Conservation (phyloP, 441 rosid species). For the Dalechampia spathulata region DNA sequence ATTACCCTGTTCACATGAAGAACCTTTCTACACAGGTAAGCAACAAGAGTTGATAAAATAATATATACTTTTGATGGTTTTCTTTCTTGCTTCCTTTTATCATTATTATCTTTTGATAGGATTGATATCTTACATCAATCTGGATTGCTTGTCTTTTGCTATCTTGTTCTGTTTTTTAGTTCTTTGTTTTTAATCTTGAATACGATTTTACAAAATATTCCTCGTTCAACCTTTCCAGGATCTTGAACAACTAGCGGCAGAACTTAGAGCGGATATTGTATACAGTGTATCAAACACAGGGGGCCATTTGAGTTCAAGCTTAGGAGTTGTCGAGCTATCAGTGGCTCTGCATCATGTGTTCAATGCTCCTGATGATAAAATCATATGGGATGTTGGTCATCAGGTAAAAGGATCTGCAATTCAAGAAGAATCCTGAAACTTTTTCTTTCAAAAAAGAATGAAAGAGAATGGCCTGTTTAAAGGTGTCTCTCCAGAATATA, state of each 20-base stretch:
- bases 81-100: no score
- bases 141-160: neutral
- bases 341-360: conserved; percentile 62
- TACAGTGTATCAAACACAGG: conserved; percentile 49
- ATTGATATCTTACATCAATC: neutral
- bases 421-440: neutral
- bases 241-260: conserved; percentile 65
- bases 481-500: neutral
- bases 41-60: no score
- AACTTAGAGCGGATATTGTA: conserved; percentile 59
- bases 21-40: conserved; percentile 49
- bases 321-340: conserved; percentile 63
- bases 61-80: no score
- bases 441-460: no score
- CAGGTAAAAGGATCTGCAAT: conserved; percentile 46
- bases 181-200: neutral
- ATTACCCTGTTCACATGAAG: conserved; percentile 62
- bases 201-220: no score
- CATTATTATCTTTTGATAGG: neutral
- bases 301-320: conserved; percentile 66
- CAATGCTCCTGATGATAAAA: conserved; percentile 57
- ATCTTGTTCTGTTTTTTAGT: neutral
- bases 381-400: conserved; percentile 80
- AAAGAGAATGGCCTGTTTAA: no score
- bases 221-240: conserved; percentile 27